Evolutionary conservation across 106 monocot species (phyloP).

Genomic region (Acanthochlamys bracteata): DNA sequence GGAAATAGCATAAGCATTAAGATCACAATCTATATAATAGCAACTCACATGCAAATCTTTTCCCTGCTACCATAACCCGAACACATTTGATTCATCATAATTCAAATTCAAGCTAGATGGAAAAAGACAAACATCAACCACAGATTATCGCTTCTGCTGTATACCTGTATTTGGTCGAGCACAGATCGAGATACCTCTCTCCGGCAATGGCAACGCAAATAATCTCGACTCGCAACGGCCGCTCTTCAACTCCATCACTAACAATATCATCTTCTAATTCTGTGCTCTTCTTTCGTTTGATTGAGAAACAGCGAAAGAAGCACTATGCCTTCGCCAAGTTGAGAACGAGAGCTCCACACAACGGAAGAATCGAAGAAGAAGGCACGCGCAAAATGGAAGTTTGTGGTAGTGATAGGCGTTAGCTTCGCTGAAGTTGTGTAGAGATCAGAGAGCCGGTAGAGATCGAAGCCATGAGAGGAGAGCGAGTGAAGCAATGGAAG

Average conservation of each 20-base stretch:
- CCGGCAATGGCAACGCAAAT: slow-evolving; percentile 89
- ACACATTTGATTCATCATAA: neutral
- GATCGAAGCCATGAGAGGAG: too few species aligned
- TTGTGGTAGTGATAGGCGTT: too few species aligned
- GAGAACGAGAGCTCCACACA: neutral
- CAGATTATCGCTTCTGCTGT: too few species aligned
- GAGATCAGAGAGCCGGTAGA: too few species aligned
- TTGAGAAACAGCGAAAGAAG: too few species aligned
- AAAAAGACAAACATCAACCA: neutral
- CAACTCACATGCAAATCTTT: slow-evolving; percentile 75
- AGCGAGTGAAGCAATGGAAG: too few species aligned
- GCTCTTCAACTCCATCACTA: neutral
- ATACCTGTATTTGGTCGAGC: slow-evolving; percentile 88
- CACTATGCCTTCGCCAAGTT: too few species aligned
- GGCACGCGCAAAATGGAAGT: too few species aligned
- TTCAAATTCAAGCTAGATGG: neutral
- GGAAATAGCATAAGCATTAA: slow-evolving; percentile 77
- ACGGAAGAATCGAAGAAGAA: too few species aligned
- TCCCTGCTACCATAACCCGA: slow-evolving; percentile 29
- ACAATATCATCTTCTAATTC: too few species aligned
- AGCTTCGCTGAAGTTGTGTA: neutral
- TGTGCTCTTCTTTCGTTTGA: too few species aligned
- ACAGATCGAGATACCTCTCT: slow-evolving; percentile 89
- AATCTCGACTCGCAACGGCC: slow-evolving; percentile 67
- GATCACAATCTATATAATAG: slow-evolving; percentile 72